Percentiles rank a stretch among this genome's conserved stretches.
Evolutionary conservation across 1,284 basidiomycete species (phyloP).

Genomic region (Ustilago cynodontis): DNA sequence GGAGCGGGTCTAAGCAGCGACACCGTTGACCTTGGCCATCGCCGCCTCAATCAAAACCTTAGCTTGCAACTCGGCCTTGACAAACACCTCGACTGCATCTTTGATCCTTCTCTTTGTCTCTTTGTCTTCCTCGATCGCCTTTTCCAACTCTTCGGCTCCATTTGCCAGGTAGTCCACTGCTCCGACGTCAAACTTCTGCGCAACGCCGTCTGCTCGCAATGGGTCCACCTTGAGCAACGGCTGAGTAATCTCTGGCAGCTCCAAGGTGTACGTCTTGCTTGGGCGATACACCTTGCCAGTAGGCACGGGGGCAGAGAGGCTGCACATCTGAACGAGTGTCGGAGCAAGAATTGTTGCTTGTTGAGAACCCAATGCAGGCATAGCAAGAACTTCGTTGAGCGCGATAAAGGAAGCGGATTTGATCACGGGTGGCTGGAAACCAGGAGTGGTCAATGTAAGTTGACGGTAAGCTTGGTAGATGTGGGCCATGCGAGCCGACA

Average conservation of each 20-base stretch:
- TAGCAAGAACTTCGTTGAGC: constrained; percentile 40
- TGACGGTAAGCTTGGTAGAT: constrained; percentile 44
- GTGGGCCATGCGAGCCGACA: constrained; percentile 38
- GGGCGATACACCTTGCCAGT: constrained; percentile 28
- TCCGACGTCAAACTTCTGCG: constrained; percentile 20
- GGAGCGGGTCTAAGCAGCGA: background rate
- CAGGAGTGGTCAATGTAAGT: constrained; percentile 2
- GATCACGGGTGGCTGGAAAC: constrained; percentile 25
- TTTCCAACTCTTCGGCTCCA: constrained; percentile 14
- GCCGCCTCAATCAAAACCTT: constrained; percentile 34
- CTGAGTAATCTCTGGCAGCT: constrained; percentile 23
- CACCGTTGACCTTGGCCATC: constrained; percentile 25
- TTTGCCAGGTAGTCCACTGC: constrained; percentile 28
- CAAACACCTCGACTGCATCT: constrained; percentile 37
- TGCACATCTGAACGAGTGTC: constrained; percentile 30
- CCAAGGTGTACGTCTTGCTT: constrained; percentile 26
- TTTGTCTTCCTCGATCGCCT: constrained; percentile 21
- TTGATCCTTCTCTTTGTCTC: constrained; percentile 39
- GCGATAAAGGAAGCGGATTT: constrained; percentile 37
- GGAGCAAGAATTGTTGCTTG: constrained; percentile 41
- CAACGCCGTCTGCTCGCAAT: constrained; percentile 25
- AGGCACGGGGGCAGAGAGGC: background rate
- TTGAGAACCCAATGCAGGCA: constrained; percentile 37
- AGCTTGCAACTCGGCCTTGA: constrained; percentile 32
- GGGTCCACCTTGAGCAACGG: constrained; percentile 32